phyloP scores from a whole-genome alignment of 768 basidiomycete species.

The Phylloporus arenicola region DNA sequence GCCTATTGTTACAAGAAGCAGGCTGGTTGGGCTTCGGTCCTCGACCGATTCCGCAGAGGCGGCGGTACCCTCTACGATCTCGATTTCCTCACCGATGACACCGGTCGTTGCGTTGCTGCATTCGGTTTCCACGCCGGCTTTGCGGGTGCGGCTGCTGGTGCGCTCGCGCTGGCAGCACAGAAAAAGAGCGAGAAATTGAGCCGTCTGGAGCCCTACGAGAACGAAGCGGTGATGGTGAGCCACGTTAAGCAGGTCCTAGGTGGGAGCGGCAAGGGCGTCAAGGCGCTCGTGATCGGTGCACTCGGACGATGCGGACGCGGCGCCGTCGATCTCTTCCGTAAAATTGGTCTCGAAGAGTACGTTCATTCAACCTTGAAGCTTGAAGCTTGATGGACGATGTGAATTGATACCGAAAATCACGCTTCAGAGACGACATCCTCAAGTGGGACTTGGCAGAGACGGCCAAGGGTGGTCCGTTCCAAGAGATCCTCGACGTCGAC shows the following conservation, averaged over 20 bases:
- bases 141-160: constrained; percentile 92
- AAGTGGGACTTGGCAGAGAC: constrained; percentile 99
- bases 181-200: constrained; percentile 58
- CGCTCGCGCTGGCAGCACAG: constrained; percentile 71
- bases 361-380: too few species aligned
- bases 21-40: constrained; percentile 83
- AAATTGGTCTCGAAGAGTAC: constrained; percentile 92
- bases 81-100: constrained; percentile 85
- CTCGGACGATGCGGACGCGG: constrained; percentile 92
- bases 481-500: constrained; percentile 93
- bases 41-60: constrained; percentile 81
- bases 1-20: constrained; percentile 98
- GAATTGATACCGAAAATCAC: background rate
- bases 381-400: background rate
- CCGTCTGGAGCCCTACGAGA: constrained; percentile 69
- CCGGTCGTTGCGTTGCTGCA: constrained; percentile 88
- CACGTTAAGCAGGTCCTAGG: constrained; percentile 63
- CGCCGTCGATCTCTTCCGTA: constrained; percentile 91
- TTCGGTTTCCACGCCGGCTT: constrained; percentile 99
- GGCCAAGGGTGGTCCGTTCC: constrained; percentile 92
- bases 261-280: constrained; percentile 66
- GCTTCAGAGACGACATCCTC: constrained; percentile 78
- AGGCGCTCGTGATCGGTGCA: constrained; percentile 92
- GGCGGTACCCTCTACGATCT: constrained; percentile 88
- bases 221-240: constrained; percentile 79